These are phyloP conservation scores for Ramichloridium luteum DNA, from an alignment of 2,329 filamentous ascomycete species.

Conservation along the genomic window DNA sequence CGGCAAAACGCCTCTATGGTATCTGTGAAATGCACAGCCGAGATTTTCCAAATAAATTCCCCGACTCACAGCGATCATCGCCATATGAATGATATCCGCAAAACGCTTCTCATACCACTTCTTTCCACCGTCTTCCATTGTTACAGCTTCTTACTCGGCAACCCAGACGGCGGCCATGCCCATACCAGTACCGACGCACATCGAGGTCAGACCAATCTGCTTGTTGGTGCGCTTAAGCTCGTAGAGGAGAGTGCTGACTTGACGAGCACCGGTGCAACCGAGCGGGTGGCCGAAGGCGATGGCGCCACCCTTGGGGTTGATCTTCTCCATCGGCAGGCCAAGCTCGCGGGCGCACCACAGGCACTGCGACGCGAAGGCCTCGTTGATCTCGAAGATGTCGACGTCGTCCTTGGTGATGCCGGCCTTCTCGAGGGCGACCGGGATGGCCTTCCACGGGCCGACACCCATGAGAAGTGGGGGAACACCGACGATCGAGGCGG, in stretches of 20 bases:
- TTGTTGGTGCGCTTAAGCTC: conserved; percentile 75
- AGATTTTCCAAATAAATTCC: no score
- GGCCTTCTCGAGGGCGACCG: conserved; percentile 76
- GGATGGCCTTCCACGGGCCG: conserved; percentile 91
- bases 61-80: no score
- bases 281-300: conserved; percentile 91
- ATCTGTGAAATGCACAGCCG: conserved; percentile 1
- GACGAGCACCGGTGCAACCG: conserved; percentile 84
- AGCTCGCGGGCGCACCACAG: conserved; percentile 88
- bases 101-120: no score
- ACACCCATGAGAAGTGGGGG: conserved; percentile 91
- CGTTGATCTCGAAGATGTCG: conserved; percentile 98
- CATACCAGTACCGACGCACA: conserved; percentile 97
- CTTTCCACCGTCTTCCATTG: no score
- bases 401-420: conserved; percentile 81
- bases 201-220: conserved; percentile 82
- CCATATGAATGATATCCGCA: no score
- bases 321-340: conserved; percentile 67
- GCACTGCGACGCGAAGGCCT: conserved; percentile 93
- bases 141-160: conserved; percentile 62
- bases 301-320: conserved; percentile 94
- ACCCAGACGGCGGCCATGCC: conserved; percentile 97
- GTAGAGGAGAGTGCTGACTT: conserved; percentile 83
- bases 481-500: conserved; percentile 75
- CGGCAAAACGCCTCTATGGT: conserved; percentile 1